A percentile compares a stretch with the other conserved stretches of the same genome.
phyloP scores from a whole-genome alignment of 805 yeast species.

The Yarrowia alimentaria region DNA sequence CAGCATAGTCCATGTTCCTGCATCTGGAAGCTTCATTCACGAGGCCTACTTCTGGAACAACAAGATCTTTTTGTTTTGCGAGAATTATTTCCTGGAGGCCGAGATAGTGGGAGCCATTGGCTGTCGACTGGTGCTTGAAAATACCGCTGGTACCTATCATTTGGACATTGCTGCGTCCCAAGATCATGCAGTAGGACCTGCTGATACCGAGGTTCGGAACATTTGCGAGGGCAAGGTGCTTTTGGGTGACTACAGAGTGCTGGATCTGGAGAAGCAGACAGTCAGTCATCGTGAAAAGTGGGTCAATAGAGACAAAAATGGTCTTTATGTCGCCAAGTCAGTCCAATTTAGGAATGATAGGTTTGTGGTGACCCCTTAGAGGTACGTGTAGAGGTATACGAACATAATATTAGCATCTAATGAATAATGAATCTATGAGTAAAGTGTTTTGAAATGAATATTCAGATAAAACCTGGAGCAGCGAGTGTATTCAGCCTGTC shows the following conservation, averaged over 20 bases:
- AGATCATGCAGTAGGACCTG: conserved; percentile 11
- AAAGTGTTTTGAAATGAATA: too few relatives aligned
- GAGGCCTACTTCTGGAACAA: conserved; percentile 21
- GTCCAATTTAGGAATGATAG: not conserved
- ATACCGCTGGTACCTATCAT: conserved; percentile 1
- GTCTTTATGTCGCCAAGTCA: not conserved
- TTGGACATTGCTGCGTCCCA: conserved; percentile 15
- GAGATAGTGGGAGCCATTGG: conserved; percentile 4
- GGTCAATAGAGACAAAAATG: not conserved
- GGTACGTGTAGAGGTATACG: too few relatives aligned
- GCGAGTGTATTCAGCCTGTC: too few relatives aligned
- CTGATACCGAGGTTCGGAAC: not conserved
- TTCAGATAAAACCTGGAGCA: too few relatives aligned
- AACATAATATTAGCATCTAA: too few relatives aligned
- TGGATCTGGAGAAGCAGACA: conserved; percentile 14
- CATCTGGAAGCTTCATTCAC: not conserved
- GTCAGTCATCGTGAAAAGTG: conserved; percentile 15
- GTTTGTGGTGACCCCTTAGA: conserved; percentile 5
- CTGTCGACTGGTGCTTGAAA: not conserved
- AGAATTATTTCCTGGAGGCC: conserved; percentile 10
- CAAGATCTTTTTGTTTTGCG: conserved; percentile 7
- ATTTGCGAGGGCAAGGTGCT: conserved; percentile 7
- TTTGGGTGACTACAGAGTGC: conserved; percentile 7
- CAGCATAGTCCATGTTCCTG: not conserved
- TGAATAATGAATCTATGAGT: too few relatives aligned